Conservation (phyloP, 257 asterid genomes). For the Solanum tarapatanum region DNA sequence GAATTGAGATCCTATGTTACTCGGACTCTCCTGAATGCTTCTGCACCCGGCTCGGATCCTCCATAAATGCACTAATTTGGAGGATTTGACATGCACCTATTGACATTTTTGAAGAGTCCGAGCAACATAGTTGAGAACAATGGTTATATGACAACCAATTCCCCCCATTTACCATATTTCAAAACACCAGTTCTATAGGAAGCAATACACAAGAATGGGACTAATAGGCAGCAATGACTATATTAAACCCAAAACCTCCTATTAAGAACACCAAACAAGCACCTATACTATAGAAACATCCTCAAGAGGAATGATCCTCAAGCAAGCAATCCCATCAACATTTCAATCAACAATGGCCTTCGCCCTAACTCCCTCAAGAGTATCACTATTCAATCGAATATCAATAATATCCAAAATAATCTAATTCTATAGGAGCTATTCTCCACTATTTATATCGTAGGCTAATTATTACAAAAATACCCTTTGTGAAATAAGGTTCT, state of each 20-base stretch:
- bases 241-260: not conserved
- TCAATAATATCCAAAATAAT: not conserved
- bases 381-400: not conserved
- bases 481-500: not conserved
- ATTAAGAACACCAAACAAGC: not conserved
- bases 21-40: not conserved
- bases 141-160: not conserved
- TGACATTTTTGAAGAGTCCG: not conserved
- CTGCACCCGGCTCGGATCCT: not conserved
- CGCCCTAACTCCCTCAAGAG: not conserved
- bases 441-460: not conserved
- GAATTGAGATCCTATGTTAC: not conserved
- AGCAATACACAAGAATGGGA: not conserved
- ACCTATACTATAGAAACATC: not conserved
- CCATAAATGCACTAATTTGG: not conserved
- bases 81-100: not conserved
- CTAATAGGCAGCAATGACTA: not conserved
- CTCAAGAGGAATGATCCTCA: not conserved
- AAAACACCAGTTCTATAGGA: not conserved
- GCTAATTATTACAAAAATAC: not conserved
- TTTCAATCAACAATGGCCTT: not conserved
- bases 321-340: not conserved
- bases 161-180: not conserved
- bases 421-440: not conserved
- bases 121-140: not conserved